phyloP scores from a whole-genome alignment of 371 early-diverging fungal genomes.

The Gilbertella persicaria region DNA sequence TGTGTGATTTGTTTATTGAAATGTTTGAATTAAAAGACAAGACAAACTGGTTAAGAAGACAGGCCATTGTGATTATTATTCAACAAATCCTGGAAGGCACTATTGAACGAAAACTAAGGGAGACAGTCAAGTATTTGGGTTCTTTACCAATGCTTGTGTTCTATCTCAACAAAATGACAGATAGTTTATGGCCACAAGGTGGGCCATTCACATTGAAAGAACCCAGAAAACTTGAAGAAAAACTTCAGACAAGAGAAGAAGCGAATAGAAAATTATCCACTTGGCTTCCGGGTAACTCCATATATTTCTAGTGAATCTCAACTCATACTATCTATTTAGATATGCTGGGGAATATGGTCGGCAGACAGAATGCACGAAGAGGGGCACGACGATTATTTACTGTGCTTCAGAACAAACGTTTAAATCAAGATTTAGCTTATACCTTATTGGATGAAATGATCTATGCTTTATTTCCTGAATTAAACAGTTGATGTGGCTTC shows the following conservation, averaged over 20 bases:
- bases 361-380: constrained; percentile 77
- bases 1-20: constrained; percentile 84
- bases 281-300: constrained; percentile 69
- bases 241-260: constrained; percentile 55
- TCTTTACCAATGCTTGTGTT: constrained; percentile 49
- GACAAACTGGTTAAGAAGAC: constrained; percentile 86
- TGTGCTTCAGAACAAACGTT: constrained; percentile 73
- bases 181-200: constrained; percentile 60
- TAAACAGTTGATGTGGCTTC: constrained; percentile 28
- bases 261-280: constrained; percentile 68
- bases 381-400: constrained; percentile 76
- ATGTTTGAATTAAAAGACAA: constrained; percentile 84
- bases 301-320: too few relatives aligned
- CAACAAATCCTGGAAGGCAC: constrained; percentile 87
- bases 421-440: constrained; percentile 79
- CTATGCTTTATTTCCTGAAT: constrained; percentile 72
- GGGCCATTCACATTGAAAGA: constrained; percentile 30
- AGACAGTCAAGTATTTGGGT: constrained; percentile 36
- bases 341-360: constrained; percentile 79
- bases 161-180: constrained; percentile 36
- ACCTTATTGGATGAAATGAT: constrained; percentile 75
- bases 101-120: constrained; percentile 69
- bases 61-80: constrained; percentile 81
- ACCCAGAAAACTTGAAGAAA: constrained; percentile 56
- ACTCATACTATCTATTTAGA: constrained; percentile 39